A percentile compares a stretch with the other conserved stretches of the same genome.
Evolutionary conservation across 768 basidiomycete species (phyloP).

Genomic region (Daedaleopsis sinensis): DNA sequence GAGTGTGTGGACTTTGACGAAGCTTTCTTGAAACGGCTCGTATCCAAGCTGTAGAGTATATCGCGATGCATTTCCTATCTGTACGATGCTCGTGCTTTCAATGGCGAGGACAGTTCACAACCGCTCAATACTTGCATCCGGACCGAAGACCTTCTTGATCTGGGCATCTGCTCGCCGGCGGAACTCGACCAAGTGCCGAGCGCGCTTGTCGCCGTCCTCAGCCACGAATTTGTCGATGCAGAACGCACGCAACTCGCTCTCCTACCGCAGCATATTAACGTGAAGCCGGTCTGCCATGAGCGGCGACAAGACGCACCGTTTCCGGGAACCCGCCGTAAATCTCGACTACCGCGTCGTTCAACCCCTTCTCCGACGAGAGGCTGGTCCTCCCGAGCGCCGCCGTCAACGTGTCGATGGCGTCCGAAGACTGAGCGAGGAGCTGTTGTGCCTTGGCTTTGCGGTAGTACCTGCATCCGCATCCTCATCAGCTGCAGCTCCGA

Average conservation of each 20-base stretch:
- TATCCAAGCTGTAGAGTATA: too few relatives aligned
- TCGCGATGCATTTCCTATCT: too few relatives aligned
- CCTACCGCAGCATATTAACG: background rate
- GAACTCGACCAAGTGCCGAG: conserved; percentile 4
- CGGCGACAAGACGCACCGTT: background rate
- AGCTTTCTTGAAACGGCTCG: too few relatives aligned
- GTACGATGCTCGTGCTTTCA: too few relatives aligned
- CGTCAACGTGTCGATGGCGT: conserved; percentile 31
- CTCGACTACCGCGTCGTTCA: conserved; percentile 19
- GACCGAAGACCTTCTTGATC: conserved; percentile 2
- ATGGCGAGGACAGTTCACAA: background rate
- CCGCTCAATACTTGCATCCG: background rate
- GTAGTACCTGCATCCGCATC: conserved; percentile 29
- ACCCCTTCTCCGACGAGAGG: conserved; percentile 20
- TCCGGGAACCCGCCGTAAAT: conserved; percentile 17
- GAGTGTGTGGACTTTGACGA: too few relatives aligned
- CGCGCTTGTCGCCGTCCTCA: conserved; percentile 11
- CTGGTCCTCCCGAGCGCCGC: conserved; percentile 30
- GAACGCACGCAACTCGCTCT: conserved; percentile 1
- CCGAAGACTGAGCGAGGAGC: conserved; percentile 24
- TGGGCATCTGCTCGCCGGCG: conserved; percentile 9
- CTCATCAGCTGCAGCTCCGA: background rate
- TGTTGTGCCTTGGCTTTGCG: conserved; percentile 36
- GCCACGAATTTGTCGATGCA: conserved; percentile 3
- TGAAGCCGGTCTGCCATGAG: background rate